Percentiles rank a stretch among this genome's conserved stretches.
These are phyloP conservation scores for Sporothrix euskadiensis DNA, from an alignment of 2,329 filamentous ascomycete genomes.

Conservation along the genomic window DNA sequence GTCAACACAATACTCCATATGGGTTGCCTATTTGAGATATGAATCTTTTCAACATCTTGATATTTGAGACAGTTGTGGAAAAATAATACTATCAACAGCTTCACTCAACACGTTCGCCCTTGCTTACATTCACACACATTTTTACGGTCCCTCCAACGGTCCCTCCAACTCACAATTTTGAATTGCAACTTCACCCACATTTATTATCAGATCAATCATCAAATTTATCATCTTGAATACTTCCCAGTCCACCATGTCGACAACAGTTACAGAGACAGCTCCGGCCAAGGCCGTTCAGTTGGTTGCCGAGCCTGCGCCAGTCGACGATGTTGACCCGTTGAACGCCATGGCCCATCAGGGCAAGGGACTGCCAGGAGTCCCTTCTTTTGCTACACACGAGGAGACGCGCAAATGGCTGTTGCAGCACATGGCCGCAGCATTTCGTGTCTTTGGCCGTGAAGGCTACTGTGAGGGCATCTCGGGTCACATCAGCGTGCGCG, in stretches of 20 bases:
- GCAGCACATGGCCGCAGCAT: conserved; percentile 58
- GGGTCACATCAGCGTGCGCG: conserved; percentile 62
- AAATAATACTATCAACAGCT: neutral
- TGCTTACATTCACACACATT: neutral
- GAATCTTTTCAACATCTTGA: neutral
- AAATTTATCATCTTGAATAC: too few relatives aligned
- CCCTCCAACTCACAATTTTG: neutral
- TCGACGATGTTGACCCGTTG: conserved; percentile 16
- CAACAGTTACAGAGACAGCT: neutral
- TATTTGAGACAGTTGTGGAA: neutral
- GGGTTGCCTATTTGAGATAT: conserved; percentile 3
- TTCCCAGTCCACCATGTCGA: neutral
- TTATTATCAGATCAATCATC: too few relatives aligned
- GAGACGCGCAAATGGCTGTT: conserved; percentile 30
- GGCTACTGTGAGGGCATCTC: conserved; percentile 63
- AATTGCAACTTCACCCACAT: too few relatives aligned
- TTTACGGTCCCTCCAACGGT: neutral
- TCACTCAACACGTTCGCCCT: neutral
- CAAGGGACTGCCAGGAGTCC: conserved; percentile 27
- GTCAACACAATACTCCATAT: neutral
- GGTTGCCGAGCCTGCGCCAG: neutral
- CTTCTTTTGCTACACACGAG: conserved; percentile 25
- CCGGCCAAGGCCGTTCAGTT: neutral
- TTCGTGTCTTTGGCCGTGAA: conserved; percentile 61
- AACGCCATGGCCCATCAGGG: conserved; percentile 29